Evolutionary conservation across 495 filamentous ascomycete species (phyloP).

Genomic region (Rusavskia elegans): DNA sequence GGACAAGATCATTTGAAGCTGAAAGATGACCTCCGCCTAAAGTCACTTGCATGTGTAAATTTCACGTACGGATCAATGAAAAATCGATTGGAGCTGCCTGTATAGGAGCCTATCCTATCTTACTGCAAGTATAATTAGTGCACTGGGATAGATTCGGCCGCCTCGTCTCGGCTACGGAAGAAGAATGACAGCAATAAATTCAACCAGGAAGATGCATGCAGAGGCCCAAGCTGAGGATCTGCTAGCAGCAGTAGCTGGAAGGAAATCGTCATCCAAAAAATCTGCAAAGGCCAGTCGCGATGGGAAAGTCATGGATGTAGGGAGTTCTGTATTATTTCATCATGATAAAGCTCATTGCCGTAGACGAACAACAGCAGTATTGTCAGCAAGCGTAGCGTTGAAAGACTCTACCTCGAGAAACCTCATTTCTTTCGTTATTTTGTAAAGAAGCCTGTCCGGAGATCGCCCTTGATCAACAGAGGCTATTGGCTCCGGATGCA

Average conservation of each 20-base stretch:
- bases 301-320: neutral
- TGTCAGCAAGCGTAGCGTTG: slow-evolving; percentile 77
- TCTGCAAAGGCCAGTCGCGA: neutral
- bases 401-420: slow-evolving; percentile 63
- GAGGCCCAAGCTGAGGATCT: too few relatives aligned
- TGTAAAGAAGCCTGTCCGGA: slow-evolving; percentile 63
- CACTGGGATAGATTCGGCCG: too few relatives aligned
- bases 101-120: too few relatives aligned
- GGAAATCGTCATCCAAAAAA: neutral
- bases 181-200: too few relatives aligned
- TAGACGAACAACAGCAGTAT: slow-evolving; percentile 86
- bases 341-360: neutral
- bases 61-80: too few relatives aligned
- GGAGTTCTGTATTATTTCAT: neutral
- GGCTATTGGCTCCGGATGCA: slow-evolving; percentile 79
- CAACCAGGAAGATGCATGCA: too few relatives aligned
- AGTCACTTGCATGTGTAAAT: too few relatives aligned
- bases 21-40: too few relatives aligned
- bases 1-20: too few relatives aligned
- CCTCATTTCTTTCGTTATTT: slow-evolving; percentile 77
- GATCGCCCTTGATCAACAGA: slow-evolving; percentile 72
- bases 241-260: neutral
- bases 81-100: too few relatives aligned
- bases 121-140: too few relatives aligned
- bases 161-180: too few relatives aligned